Evolutionary conservation across 169 alveolate genomes (phyloP).

Genomic region (Cryptosporidium sp.): DNA sequence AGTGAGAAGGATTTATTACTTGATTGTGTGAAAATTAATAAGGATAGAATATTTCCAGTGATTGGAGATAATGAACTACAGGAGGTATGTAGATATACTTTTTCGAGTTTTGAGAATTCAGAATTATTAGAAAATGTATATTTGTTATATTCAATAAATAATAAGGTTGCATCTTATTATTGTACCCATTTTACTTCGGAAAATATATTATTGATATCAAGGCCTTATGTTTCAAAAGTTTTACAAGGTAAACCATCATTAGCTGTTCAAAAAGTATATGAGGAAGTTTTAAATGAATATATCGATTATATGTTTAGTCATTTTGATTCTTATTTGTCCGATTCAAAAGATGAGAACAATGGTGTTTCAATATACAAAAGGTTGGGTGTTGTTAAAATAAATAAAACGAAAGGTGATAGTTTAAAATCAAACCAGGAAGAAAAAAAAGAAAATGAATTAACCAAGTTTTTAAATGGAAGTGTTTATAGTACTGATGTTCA

Average conservation of each 20-base stretch:
- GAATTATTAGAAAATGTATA: constrained; percentile 11
- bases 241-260: constrained; percentile 49
- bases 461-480: constrained; percentile 2
- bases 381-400: neutral
- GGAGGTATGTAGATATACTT: neutral
- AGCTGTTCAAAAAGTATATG: constrained; percentile 39
- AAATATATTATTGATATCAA: neutral
- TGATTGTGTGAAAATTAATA: constrained; percentile 8
- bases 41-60: constrained; percentile 16
- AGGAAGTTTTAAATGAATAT: constrained; percentile 19
- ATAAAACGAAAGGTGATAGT: neutral
- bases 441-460: neutral
- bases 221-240: constrained; percentile 17
- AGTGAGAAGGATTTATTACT: neutral
- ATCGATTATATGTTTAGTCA: constrained; percentile 21
- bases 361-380: constrained; percentile 22
- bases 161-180: constrained; percentile 37
- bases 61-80: constrained; percentile 4
- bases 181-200: constrained; percentile 45
- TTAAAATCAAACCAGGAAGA: neutral
- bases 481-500: neutral
- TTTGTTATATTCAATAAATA: constrained; percentile 33
- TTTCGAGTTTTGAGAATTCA: neutral
- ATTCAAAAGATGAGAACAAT: neutral
- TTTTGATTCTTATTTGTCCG: neutral